Evolutionary conservation across 2,329 filamentous ascomycete species (phyloP), one percentile per base, ranked within the genome.

Genomic region (Rosellinia necatrix): DNA sequence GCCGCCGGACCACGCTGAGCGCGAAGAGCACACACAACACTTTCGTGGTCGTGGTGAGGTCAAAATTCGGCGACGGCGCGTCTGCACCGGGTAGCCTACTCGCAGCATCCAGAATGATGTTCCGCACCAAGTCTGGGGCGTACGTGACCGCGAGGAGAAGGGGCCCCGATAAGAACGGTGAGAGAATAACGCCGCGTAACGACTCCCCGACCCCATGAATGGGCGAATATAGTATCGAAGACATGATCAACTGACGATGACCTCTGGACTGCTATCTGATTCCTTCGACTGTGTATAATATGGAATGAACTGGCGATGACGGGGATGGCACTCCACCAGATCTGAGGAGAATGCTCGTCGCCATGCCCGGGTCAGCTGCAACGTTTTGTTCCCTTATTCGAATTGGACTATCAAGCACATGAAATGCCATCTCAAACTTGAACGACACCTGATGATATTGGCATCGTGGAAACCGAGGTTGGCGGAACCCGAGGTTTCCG

Each of bases 91-190:
- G 48, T 21, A 55, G 6, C 15, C 38, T 49, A 35, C 19, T 35
- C 4, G 42, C 30, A 6, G 58, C 12, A n/a, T 51, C 41, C 19
- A 25, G 12, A 12, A 62, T 5, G n/a, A 47, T 8, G 15, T 38
- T 12, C 13, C 49, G 57, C 10, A 58, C 43, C 10, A 49, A 3
- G 30, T 53, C 44, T 1, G 60, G 60, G 15, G 53, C 51, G n/a
- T 55, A 55, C 21, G 27, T 44, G 22, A 47, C 44, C 9, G 51
- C 49, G 27, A 60, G 34, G 15, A 62, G 57, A 27, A 62, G 53
- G 9, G 57, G 54, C 9, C 57, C 60, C 2, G 60, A 58, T 6
- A 56, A 22, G n/a, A 58, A 19, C 3, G 60, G 60, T 29, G 60
- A 62, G 12, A 58, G 21, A n/a, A 53, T 3, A 48, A 53, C 12